A percentile compares a stretch with the other conserved stretches of the same genome.
phyloP scores from a whole-genome alignment of 306 rosid species.

The Vigna radiata region DNA sequence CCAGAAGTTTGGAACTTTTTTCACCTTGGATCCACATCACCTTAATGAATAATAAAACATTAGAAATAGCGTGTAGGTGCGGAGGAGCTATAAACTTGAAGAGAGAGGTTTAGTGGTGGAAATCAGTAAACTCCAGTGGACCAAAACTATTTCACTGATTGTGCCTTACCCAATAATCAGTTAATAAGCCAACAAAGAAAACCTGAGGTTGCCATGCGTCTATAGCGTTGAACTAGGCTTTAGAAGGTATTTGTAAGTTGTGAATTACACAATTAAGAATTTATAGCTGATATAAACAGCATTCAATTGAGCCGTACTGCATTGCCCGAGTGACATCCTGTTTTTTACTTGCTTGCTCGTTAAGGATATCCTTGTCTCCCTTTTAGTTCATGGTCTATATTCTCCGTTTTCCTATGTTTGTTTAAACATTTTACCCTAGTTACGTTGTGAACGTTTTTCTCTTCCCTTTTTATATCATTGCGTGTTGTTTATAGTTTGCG shows the following conservation, averaged over 20 bases:
- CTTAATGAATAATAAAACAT: not conserved
- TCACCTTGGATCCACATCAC: constrained; percentile 28
- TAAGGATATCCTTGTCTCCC: constrained; percentile 27
- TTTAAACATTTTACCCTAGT: constrained; percentile 46
- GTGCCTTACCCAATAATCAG: constrained; percentile 26
- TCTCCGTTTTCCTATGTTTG: constrained; percentile 39
- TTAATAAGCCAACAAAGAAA: constrained; percentile 19
- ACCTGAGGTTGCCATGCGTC: constrained; percentile 30
- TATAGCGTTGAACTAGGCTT: constrained; percentile 1
- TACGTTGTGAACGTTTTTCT: constrained; percentile 24
- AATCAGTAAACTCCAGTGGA: constrained; percentile 28
- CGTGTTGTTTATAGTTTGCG: constrained; percentile 43
- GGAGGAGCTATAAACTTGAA: not conserved
- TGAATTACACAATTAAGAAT: constrained; percentile 23
- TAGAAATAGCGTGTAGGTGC: constrained; percentile 4
- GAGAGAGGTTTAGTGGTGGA: constrained; percentile 32
- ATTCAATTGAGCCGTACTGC: constrained; percentile 27
- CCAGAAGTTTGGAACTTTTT: constrained; percentile 26
- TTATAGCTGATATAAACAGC: constrained; percentile 12
- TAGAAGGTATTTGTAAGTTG: constrained; percentile 9
- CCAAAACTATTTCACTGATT: constrained; percentile 22
- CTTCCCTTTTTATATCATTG: constrained; percentile 39
- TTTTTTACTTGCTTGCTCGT: constrained; percentile 34
- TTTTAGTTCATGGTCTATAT: constrained; percentile 27
- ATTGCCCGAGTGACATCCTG: constrained; percentile 30